Conservation (phyloP, 345 rosid species). For the Atalantia buxifolia region DNA sequence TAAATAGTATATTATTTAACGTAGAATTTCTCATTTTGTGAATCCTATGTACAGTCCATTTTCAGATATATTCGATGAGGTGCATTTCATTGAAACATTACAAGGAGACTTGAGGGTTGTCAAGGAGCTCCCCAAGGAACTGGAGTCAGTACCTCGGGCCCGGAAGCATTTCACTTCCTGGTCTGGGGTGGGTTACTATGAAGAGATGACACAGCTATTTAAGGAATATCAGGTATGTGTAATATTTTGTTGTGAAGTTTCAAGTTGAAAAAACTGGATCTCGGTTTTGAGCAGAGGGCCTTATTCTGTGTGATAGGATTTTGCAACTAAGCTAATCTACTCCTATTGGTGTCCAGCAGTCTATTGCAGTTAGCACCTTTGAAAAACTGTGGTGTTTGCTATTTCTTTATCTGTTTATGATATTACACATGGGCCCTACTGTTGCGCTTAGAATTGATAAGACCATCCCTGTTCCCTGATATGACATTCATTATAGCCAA, state of each 20-base stretch:
- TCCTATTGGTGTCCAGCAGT: neutral
- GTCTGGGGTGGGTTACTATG: constrained; percentile 75
- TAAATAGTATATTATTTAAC: neutral
- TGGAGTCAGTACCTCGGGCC: constrained; percentile 71
- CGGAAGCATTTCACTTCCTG: constrained; percentile 91
- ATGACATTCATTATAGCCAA: no score
- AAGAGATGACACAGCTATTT: constrained; percentile 76
- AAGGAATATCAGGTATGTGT: constrained; percentile 53
- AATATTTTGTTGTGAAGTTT: neutral
- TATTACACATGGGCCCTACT: neutral
- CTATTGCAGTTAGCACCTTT: neutral
- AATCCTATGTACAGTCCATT: constrained; percentile 48
- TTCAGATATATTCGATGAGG: constrained; percentile 79
- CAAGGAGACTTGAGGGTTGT: constrained; percentile 66
- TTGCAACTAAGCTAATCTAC: neutral
- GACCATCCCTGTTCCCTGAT: neutral
- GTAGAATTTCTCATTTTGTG: constrained; percentile 19
- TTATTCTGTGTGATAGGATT: neutral
- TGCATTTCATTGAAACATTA: constrained; percentile 60
- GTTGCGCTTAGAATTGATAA: neutral
- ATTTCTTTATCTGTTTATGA: neutral
- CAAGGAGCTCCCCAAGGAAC: constrained; percentile 66
- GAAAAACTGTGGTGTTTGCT: neutral
- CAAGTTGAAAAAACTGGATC: neutral
- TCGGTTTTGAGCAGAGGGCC: neutral